Percentiles rank a stretch among this genome's conserved stretches.
Evolutionary conservation across 352 stramenopile genomes (phyloP).

Genomic region (Peronospora farinosa): DNA sequence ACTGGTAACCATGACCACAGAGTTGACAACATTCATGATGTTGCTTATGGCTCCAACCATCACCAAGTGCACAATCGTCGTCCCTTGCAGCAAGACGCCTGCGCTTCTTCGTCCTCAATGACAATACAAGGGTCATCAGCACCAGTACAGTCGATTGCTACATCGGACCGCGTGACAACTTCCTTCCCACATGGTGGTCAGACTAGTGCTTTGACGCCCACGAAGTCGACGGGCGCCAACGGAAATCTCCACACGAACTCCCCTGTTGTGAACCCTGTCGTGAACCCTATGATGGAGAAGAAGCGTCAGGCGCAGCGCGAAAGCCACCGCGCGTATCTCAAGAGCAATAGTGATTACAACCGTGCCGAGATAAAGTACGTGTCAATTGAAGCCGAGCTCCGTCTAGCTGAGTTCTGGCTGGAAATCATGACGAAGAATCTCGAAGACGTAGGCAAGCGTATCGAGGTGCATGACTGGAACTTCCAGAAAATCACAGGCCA

Average conservation of each 20-base stretch:
- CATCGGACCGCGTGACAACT: conserved; percentile 10
- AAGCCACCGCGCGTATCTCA: conserved; percentile 44
- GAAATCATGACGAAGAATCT: conserved; percentile 51
- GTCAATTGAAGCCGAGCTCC: conserved; percentile 45
- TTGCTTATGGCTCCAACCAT: conserved; percentile 12
- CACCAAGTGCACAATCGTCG: conserved; percentile 9
- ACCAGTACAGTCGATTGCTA: conserved; percentile 9
- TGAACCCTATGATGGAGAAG: conserved; percentile 37
- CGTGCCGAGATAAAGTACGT: conserved; percentile 53
- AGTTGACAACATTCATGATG: neutral
- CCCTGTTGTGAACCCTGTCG: conserved; percentile 27
- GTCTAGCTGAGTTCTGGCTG: conserved; percentile 65
- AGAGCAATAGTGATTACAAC: conserved; percentile 51
- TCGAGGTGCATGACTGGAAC: conserved; percentile 75
- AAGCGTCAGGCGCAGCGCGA: conserved; percentile 35
- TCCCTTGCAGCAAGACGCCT: conserved; percentile 9
- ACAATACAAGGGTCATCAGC: conserved; percentile 7
- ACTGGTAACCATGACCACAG: conserved; percentile 7
- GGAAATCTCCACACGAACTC: conserved; percentile 7
- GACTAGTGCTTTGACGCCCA: conserved; percentile 9
- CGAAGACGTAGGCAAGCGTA: conserved; percentile 67
- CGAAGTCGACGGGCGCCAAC: conserved; percentile 5
- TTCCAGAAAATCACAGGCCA: conserved; percentile 53
- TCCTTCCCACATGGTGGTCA: conserved; percentile 14
- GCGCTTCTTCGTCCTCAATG: conserved; percentile 12